Evolutionary conservation across 2,329 filamentous ascomycete species (phyloP).

Genomic region (Teratosphaeria epicoccoides): DNA sequence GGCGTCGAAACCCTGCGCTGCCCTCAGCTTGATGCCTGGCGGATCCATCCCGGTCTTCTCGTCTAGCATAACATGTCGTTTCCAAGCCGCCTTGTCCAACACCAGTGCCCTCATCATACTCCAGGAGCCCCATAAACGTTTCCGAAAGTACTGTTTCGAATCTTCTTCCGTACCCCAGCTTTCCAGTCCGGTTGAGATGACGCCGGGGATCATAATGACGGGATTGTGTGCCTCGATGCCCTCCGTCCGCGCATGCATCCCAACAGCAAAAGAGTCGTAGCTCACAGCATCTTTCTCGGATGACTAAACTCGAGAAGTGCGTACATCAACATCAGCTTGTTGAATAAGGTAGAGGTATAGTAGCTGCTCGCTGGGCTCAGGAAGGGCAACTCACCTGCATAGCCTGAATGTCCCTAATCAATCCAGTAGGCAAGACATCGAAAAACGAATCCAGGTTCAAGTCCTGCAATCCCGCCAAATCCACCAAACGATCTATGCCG

Average conservation of each 20-base stretch:
- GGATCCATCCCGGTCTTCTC: constrained; percentile 85
- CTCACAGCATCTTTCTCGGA: constrained; percentile 78
- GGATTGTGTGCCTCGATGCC: constrained; percentile 75
- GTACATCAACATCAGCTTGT: constrained; percentile 21
- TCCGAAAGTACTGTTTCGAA: constrained; percentile 85
- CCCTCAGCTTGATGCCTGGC: constrained; percentile 76
- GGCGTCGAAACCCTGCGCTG: constrained; percentile 93
- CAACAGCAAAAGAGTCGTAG: constrained; percentile 90
- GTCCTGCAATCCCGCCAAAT: constrained; percentile 60
- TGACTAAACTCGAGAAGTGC: constrained; percentile 43
- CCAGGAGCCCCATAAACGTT: constrained; percentile 94
- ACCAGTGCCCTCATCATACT: constrained; percentile 96
- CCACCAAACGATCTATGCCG: constrained; percentile 50
- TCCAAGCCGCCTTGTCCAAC: constrained; percentile 88
- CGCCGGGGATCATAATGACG: constrained; percentile 93
- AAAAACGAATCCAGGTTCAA: constrained; percentile 75
- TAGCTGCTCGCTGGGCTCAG: neutral
- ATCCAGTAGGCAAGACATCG: constrained; percentile 75
- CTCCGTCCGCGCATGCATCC: constrained; percentile 68
- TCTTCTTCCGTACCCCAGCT: constrained; percentile 86
- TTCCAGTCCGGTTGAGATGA: constrained; percentile 93
- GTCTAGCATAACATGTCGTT: constrained; percentile 93
- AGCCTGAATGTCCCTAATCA: constrained; percentile 77
- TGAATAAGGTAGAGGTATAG: neutral
- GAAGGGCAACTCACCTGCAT: constrained; percentile 53